Evolutionary conservation across 805 yeast species (phyloP), one percentile per base, ranked within the genome.

Genomic region (Ogataea chonburiensis): DNA sequence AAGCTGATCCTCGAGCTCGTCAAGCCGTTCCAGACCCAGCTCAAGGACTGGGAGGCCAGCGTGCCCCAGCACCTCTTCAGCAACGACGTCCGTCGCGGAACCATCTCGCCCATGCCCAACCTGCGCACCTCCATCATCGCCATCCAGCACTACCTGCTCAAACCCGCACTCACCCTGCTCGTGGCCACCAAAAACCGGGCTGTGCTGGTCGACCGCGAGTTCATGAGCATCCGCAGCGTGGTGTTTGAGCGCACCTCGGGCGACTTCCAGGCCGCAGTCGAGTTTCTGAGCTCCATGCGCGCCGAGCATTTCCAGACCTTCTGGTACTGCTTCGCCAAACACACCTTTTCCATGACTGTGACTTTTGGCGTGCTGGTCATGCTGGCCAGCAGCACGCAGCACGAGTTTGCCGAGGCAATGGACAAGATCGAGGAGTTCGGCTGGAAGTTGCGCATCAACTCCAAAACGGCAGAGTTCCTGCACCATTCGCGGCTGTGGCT

Each of bases 281-380:
- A 28, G 4, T 46, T 46, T 31, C 24, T 46, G n/a, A 38, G 40
- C 31, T 25, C 39, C 12, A 46, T 46, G 50, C 24, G 32, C 14
- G 45, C 50, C 8, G 50, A 46, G 26, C 50, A 46, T 19, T 34
- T 46, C 5, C 50, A 46, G 19, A 46, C 47, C 5, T 46, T 46
- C 24, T 46, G 50, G 50, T 46, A 46, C 22, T 40, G 46, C 19
- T 46, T 23, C 12, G 50, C 50, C 3, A 43, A 31, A 19, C 28
- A 36, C 19, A 38, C 42, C 3, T 40, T 46, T 28, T 31, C 40
- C 9, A 17, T 36, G 15, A 29, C 40, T 1, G 47, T 40, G 8
- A 40, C 42, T 9, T 36, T 40, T 25, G 50, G 44, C 4, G 22
- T 43, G 8, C 31, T 46, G 5, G 13, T 38, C 6, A 25, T 38